A percentile compares a stretch with the other conserved stretches of the same genome.
Evolutionary conservation across 75 land plant species (phyloP).

Genomic region (Cupressus sempervirens): DNA sequence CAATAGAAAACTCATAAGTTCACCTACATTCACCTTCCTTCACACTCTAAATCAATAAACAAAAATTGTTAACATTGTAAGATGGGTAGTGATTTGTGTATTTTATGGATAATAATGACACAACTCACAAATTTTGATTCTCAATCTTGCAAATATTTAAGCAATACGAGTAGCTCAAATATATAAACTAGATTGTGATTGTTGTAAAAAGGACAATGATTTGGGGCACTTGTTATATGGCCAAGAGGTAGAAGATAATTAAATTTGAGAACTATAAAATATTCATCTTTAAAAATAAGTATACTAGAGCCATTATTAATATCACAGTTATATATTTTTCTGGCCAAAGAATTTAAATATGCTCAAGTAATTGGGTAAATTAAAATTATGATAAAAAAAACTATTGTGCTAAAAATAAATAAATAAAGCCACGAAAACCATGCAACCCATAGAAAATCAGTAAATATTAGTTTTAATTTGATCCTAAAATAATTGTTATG

Average conservation of each 20-base stretch:
- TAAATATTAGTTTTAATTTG: not conserved
- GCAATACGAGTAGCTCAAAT: not conserved
- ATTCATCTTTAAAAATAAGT: not conserved
- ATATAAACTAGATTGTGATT: not conserved
- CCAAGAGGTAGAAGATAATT: not conserved
- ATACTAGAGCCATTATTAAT: not conserved
- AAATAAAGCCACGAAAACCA: not conserved
- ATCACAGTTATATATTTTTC: no score
- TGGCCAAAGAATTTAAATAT: not conserved
- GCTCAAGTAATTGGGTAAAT: not conserved
- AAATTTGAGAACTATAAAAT: not conserved
- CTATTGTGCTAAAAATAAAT: not conserved
- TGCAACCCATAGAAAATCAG: not conserved
- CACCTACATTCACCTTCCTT: constrained; percentile 94
- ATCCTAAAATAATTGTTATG: not conserved
- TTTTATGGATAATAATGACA: not conserved
- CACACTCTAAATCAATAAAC: constrained; percentile 68
- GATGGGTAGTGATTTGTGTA: not conserved
- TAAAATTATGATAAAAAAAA: not conserved
- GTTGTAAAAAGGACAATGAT: not conserved
- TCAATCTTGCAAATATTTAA: no score
- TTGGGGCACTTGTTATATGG: not conserved
- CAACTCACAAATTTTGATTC: not conserved
- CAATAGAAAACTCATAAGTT: constrained; percentile 79
- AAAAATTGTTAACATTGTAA: not conserved